phyloP scores from a whole-genome alignment of 1,139 yeast genomes.

The Pichia sp. region DNA sequence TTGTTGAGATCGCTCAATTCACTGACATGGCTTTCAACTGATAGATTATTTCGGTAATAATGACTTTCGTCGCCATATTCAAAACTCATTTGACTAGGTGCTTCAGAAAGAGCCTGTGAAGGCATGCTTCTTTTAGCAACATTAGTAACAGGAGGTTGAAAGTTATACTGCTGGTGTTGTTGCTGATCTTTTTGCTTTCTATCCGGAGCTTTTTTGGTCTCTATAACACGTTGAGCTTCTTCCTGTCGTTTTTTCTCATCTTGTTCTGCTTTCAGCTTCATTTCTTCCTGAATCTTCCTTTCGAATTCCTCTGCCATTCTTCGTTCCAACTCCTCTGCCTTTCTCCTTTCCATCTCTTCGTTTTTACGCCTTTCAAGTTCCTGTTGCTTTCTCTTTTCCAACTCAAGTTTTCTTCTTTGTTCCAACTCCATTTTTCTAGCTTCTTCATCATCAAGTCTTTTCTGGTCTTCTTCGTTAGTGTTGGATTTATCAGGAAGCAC shows the following conservation, averaged over 20 bases:
- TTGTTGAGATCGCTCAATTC: constrained; percentile 4
- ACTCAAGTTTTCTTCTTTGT: constrained; percentile 6
- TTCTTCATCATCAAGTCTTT: not conserved
- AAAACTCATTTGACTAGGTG: constrained; percentile 14
- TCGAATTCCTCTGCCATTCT: constrained; percentile 2
- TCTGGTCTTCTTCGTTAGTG: not conserved
- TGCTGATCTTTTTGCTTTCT: constrained; percentile 2
- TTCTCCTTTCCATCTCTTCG: constrained; percentile 8
- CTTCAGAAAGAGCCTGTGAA: constrained; percentile 8
- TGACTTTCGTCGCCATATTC: constrained; percentile 10
- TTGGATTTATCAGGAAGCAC: too few species aligned
- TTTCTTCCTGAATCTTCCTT: constrained; percentile 3
- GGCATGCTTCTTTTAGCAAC: constrained; percentile 10
- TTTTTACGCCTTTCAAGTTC: constrained; percentile 12
- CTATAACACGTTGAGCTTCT: not conserved
- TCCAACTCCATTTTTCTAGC: constrained; percentile 1
- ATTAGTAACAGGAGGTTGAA: not conserved
- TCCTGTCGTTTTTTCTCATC: constrained; percentile 7
- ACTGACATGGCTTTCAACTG: constrained; percentile 5
- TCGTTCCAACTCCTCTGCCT: not conserved
- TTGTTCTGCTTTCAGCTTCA: constrained; percentile 8
- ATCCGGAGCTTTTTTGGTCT: not conserved
- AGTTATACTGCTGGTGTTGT: not conserved
- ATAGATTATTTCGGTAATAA: constrained; percentile 4
- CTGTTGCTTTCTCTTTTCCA: constrained; percentile 8